A percentile compares a stretch with the other conserved stretches of the same genome.
Conservation (phyloP, 805 yeast genomes). For the Middelhovenomyces tepae region DNA sequence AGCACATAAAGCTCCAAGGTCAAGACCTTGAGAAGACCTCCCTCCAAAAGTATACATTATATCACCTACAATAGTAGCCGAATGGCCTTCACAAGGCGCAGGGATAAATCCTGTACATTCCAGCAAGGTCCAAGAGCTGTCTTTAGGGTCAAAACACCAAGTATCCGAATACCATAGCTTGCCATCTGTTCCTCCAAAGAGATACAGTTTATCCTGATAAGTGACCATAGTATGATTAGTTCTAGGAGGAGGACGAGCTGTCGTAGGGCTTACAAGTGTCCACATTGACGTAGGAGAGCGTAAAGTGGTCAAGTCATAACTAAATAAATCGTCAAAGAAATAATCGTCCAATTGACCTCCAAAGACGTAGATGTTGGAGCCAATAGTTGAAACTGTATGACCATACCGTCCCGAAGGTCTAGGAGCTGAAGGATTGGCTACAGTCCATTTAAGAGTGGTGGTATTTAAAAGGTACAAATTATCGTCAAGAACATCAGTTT, state of each 20-base stretch:
- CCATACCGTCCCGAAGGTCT: conserved; percentile 94
- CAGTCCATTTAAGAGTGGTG: conserved; percentile 68
- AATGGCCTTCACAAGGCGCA: conserved; percentile 85
- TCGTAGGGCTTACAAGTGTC: conserved; percentile 56
- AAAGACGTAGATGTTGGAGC: conserved; percentile 62
- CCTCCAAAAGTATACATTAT: conserved; percentile 86
- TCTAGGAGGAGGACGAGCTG: conserved; percentile 66
- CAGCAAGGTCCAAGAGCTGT: conserved; percentile 61
- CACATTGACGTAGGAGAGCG: conserved; percentile 77
- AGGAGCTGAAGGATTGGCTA: conserved; percentile 61
- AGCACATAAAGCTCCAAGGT: conserved; percentile 59
- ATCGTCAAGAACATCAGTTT: conserved; percentile 76
- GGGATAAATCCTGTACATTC: conserved; percentile 68
- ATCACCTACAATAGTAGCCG: conserved; percentile 71
- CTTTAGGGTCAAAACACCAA: conserved; percentile 67
- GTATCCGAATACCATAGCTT: conserved; percentile 63
- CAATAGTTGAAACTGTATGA: conserved; percentile 72
- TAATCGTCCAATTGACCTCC: conserved; percentile 92
- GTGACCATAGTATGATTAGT: conserved; percentile 87
- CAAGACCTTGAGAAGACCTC: conserved; percentile 61
- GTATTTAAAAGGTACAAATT: conserved; percentile 80
- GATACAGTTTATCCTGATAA: conserved; percentile 65
- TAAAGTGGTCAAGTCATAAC: conserved; percentile 79
- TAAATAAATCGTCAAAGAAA: conserved; percentile 72
- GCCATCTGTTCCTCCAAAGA: conserved; percentile 89